Base-by-base conservation (phyloP, 2,329 filamentous ascomycete species). In the Calonectria pseudoreteaudii region DNA sequence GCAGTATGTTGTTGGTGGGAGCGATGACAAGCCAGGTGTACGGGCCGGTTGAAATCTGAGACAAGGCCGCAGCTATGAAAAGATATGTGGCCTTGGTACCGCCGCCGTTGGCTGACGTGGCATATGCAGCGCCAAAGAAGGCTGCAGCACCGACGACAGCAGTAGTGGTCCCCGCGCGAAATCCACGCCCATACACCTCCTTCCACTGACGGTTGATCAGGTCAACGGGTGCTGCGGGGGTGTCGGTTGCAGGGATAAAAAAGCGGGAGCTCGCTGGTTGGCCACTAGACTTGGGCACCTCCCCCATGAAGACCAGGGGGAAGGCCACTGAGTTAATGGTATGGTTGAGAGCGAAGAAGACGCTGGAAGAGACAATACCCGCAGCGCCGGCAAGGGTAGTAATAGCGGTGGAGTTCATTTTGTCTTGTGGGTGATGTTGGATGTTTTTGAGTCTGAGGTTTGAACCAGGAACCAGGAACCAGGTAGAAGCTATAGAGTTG, bases 201-300 rank as follows among this genome's bases (percentile, higher is more conserved):
- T 65, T 65, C 60, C 60, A 65, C 20, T 65, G 60, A 23, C 60
- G 60, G 60, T 65, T 65, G 28, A 65, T 49, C 26, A 65, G 28
- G 26, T 49, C 20, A 26, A 65, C 11, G 4, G 60, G 41, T 8
- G 38, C 28, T 18, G 60, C 60, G 8, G 28, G 14, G 31, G 60
- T 49, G 60, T 65, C 44, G 38, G 60, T 65, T 49, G 60, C 38
- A 16, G 60, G 41, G 28, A 65, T 65, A 6, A 49, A 49, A 41
- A 49, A 65, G 60, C 60, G 60, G 41, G 60, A 49, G 38, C 60
- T 65, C 26, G 60, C 60, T 16, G 60, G 60, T 41, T 49, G 60
- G 60, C 41, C 60, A 9, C 16, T 65, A 5, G 60, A 49, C 30
- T 23, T 65, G 26, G 60, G 60, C 0, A 65, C 60, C 8, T 49